Evolutionary conservation across 106 monocot genomes (phyloP).

Genomic region (Hemerocallis citrina): DNA sequence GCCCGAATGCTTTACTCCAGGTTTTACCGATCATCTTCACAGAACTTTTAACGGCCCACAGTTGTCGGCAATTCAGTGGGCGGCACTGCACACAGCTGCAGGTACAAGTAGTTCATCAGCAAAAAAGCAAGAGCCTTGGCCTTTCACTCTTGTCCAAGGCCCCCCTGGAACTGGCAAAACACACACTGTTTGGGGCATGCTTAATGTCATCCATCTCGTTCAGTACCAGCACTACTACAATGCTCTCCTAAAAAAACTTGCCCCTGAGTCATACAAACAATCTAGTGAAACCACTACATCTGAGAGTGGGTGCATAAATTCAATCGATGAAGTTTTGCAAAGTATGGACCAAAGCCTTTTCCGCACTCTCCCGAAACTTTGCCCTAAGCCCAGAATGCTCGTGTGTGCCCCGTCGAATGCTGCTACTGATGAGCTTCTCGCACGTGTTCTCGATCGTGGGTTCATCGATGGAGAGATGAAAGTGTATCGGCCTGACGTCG

Average conservation of each 20-base stretch:
- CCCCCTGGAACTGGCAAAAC: conserved; percentile 92
- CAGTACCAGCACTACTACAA: conserved; percentile 84
- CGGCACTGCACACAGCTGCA: conserved; percentile 79
- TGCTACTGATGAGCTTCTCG: conserved; percentile 73
- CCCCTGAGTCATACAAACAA: conserved; percentile 78
- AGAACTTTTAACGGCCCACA: conserved; percentile 69
- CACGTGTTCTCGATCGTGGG: conserved; percentile 74
- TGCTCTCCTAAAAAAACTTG: conserved; percentile 75
- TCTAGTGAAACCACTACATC: conserved; percentile 23
- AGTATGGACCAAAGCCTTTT: conserved; percentile 79
- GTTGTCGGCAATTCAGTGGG: conserved; percentile 78
- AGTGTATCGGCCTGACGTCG: conserved; percentile 82
- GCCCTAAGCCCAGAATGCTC: conserved; percentile 83
- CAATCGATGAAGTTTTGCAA: conserved; percentile 79
- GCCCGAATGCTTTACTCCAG: conserved; percentile 78
- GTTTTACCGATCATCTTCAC: conserved; percentile 63
- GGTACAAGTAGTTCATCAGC: conserved; percentile 34
- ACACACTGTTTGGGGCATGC: conserved; percentile 88
- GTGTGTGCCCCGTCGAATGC: conserved; percentile 88
- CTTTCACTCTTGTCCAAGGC: conserved; percentile 82
- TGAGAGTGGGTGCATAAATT: conserved; percentile 41
- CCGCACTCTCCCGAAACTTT: conserved; percentile 79
- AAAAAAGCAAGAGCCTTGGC: conserved; percentile 73
- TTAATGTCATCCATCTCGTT: conserved; percentile 85
- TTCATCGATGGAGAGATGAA: conserved; percentile 93